Evolutionary conservation across 306 rosid genomes (phyloP).

Genomic region (Bauhinia variegata): DNA sequence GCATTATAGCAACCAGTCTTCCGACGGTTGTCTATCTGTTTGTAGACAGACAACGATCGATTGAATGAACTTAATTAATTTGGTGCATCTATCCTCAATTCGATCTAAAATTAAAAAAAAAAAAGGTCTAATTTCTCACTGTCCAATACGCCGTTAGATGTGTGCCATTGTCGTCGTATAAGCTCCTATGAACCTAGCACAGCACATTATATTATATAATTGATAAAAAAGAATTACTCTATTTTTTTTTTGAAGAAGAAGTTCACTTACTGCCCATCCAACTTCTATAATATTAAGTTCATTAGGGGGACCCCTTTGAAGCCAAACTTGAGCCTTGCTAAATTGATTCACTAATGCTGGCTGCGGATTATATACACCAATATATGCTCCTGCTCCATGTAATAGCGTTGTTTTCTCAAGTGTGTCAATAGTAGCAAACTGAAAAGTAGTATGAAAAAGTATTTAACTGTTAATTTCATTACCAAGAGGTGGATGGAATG

Average conservation of each 20-base stretch:
- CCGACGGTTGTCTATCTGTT: background rate
- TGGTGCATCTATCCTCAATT: background rate
- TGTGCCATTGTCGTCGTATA: background rate
- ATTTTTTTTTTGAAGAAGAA: background rate
- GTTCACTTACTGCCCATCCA: constrained; percentile 1
- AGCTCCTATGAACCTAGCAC: background rate
- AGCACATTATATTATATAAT: background rate
- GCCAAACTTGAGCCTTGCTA: constrained; percentile 14
- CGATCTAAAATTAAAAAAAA: too few relatives aligned
- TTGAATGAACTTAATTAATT: background rate
- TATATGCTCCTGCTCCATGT: background rate
- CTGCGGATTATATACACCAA: background rate
- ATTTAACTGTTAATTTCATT: too few relatives aligned
- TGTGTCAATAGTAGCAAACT: constrained; percentile 18
- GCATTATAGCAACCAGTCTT: constrained; percentile 8
- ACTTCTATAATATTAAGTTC: background rate
- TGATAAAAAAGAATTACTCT: too few relatives aligned
- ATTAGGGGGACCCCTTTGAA: background rate
- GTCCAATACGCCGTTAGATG: constrained; percentile 10
- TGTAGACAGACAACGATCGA: too few relatives aligned
- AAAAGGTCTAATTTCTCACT: background rate
- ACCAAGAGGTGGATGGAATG: too few relatives aligned
- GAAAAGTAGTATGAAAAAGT: background rate
- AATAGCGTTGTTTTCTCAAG: too few relatives aligned
- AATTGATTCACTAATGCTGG: background rate